Conservation (phyloP, 2,329 filamentous ascomycete genomes). For the Pseudogymnoascus sp. region DNA sequence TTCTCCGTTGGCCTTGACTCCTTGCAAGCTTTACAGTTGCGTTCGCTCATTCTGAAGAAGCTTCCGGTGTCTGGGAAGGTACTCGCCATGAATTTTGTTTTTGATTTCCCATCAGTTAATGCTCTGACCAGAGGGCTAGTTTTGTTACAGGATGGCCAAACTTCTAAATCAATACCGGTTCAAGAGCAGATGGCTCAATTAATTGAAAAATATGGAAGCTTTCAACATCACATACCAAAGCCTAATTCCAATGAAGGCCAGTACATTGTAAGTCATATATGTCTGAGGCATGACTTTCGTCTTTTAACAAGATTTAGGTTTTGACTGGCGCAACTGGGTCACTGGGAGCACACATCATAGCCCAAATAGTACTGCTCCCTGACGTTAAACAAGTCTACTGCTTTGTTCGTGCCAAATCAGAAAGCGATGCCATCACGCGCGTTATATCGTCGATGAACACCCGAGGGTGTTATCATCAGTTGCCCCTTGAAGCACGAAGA, state of each 20-base stretch:
- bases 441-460: conserved; percentile 32
- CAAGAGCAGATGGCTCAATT: conserved; percentile 38
- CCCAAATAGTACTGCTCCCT: conserved; percentile 51
- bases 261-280: conserved; percentile 17
- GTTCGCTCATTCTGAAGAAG: conserved; percentile 44
- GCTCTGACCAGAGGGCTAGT: conserved; percentile 40
- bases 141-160: conserved; percentile 25
- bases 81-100: conserved; percentile 51
- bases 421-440: conserved; percentile 29
- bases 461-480: conserved; percentile 29
- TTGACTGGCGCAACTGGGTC: conserved; percentile 62
- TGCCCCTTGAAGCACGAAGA: conserved; percentile 21
- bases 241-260: conserved; percentile 12
- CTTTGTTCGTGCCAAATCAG: conserved; percentile 38
- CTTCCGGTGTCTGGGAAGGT: conserved; percentile 41
- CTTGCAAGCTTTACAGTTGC: conserved; percentile 50
- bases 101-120: conserved; percentile 47
- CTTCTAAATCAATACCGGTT: not conserved
- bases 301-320: conserved; percentile 29
- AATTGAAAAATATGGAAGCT: conserved; percentile 39
- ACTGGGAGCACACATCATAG: conserved; percentile 54
- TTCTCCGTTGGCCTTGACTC: conserved; percentile 53
- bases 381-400: conserved; percentile 48
- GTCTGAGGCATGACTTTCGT: not conserved
- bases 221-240: conserved; percentile 25